These are phyloP conservation scores for Thielaviopsis punctulata DNA, from an alignment of 2,329 filamentous ascomycete species.

Conservation along the genomic window DNA sequence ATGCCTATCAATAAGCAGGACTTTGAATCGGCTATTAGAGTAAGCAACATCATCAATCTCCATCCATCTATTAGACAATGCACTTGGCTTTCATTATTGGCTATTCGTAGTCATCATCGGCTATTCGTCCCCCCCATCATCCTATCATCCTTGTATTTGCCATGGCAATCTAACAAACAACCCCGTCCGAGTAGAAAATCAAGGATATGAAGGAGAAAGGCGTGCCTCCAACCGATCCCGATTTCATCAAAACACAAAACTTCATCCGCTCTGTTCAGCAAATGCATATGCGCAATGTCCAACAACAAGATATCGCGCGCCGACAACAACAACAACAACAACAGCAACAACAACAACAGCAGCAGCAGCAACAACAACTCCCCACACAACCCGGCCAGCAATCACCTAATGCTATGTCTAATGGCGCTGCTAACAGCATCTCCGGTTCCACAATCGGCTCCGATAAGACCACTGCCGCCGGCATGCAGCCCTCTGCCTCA, in stretches of 20 bases:
- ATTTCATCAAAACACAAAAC: slow-evolving; percentile 67
- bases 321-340: slow-evolving; percentile 26
- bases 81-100: neutral
- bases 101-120: neutral
- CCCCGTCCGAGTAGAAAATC: slow-evolving; percentile 45
- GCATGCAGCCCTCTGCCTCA: slow-evolving; percentile 4
- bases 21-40: slow-evolving; percentile 9
- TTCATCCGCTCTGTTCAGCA: slow-evolving; percentile 58
- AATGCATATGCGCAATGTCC: slow-evolving; percentile 36
- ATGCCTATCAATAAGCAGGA: slow-evolving; percentile 7
- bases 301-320: slow-evolving; percentile 23
- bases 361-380: slow-evolving; percentile 13
- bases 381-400: slow-evolving; percentile 14
- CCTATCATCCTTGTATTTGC: neutral
- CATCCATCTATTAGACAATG: neutral
- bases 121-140: neutral
- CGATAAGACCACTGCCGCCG: neutral
- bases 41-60: slow-evolving; percentile 2
- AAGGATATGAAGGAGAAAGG: slow-evolving; percentile 77
- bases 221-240: slow-evolving; percentile 65
- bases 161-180: neutral
- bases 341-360: slow-evolving; percentile 16
- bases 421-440: slow-evolving; percentile 10
- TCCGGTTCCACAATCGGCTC: slow-evolving; percentile 12
- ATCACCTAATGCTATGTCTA: slow-evolving; percentile 13